phyloP scores from a whole-genome alignment of 306 rosid species.

The Morella rubra region DNA sequence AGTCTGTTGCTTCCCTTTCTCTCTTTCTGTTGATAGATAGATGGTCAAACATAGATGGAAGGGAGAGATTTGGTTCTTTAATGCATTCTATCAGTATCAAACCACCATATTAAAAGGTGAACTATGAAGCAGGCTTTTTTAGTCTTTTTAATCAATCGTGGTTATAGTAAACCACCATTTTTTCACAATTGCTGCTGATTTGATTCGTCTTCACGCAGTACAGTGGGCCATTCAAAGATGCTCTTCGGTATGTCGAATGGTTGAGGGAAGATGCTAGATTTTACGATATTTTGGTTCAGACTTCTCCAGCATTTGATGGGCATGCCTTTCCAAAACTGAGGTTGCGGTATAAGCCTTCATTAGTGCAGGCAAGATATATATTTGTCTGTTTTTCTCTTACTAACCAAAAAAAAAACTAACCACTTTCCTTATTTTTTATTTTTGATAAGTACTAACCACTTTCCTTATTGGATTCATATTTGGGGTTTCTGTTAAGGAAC shows the following conservation, averaged over 20 bases:
- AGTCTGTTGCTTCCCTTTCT: not conserved
- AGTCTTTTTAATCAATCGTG: not conserved
- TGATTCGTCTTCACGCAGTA: constrained; percentile 56
- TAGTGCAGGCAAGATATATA: constrained; percentile 67
- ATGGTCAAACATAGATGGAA: not conserved
- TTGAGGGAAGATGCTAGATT: constrained; percentile 71
- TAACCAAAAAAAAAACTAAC: no score
- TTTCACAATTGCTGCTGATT: constrained; percentile 21
- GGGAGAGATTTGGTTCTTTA: not conserved
- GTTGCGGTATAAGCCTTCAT: constrained; percentile 88
- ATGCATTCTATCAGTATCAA: not conserved
- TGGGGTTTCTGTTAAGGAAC: not conserved
- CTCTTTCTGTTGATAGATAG: not conserved
- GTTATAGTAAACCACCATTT: not conserved
- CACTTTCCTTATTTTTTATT: not conserved
- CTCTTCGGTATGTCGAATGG: constrained; percentile 77
- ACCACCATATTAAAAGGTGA: not conserved
- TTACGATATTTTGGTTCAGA: constrained; percentile 68
- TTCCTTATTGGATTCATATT: not conserved
- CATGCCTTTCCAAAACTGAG: constrained; percentile 87
- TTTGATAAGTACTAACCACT: not conserved
- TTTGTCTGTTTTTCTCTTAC: not conserved
- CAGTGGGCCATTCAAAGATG: constrained; percentile 88
- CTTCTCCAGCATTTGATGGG: constrained; percentile 64
- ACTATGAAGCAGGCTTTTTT: not conserved